Evolutionary conservation across 345 rosid genomes (phyloP), one percentile per base, ranked within the genome.

Genomic region (Linum lewisii): DNA sequence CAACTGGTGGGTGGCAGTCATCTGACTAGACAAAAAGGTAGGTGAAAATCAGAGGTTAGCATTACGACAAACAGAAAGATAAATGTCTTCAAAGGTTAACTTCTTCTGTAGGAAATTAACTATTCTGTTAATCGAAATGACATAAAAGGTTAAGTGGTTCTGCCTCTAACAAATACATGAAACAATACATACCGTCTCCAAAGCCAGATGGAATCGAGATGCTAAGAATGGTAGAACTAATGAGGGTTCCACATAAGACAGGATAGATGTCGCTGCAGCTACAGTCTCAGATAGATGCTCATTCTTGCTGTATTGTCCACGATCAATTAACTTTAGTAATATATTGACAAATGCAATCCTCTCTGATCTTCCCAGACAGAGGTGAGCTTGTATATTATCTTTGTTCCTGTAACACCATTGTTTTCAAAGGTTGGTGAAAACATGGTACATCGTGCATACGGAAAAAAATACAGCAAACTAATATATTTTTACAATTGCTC

Each of bases 1-100:
- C 83, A 93, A 78, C 78, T 93, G 99, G 80, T 93, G 99, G 59
- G 95, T 93, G 82, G 99, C 99, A 67, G 97, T 93, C 79, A 82
- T 87, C 99, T 93, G 82, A 77, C 78, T 77, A 83, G 82, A 79
- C 74, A 79, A 60, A 83, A 83, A 80, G 60, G 66, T 74, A 59
- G 72, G 45, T 62, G 65, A 54, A 69, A 71, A 57, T 11, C 47
- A 51, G 66, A 59, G 69, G 84, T 79, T 78, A 73, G 77, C 53
- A 24, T 47, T 69, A 67, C 38, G 66, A 56, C 57, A 42, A 42
- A 42, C 61, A 54, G 57, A 54, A 54, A 21, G 57, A 4, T 1
- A 1, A 54, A 29, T 29, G 34, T 29, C 34, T 29, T 1, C 5
- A 29, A 29, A 29, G 34, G 34, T 8, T 29, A 29, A 29, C 34